Percentiles rank a stretch among this genome's conserved stretches.
Evolutionary conservation across 1,139 yeast species (phyloP).

Genomic region (Geotrichum reessii): DNA sequence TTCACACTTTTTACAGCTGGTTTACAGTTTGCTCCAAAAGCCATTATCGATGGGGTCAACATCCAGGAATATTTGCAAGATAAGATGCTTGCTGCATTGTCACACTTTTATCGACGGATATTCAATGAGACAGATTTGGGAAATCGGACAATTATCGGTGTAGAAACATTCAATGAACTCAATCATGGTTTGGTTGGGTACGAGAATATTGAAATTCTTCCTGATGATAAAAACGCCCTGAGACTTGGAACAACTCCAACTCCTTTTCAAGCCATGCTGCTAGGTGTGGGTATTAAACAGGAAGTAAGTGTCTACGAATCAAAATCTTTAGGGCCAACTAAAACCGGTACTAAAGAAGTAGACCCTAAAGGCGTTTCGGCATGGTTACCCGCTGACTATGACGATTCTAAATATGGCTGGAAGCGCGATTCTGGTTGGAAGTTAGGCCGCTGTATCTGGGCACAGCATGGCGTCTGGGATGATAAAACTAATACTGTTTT

Average conservation of each 20-base stretch:
- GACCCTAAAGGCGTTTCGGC: constrained; percentile 62
- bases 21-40: constrained; percentile 58
- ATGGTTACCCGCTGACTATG: constrained; percentile 49
- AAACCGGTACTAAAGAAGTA: constrained; percentile 30
- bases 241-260: constrained; percentile 33
- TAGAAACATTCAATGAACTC: constrained; percentile 87
- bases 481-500: constrained; percentile 32
- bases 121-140: constrained; percentile 46
- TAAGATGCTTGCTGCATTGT: constrained; percentile 53
- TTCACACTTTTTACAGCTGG: constrained; percentile 83
- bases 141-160: constrained; percentile 54
- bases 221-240: constrained; percentile 27
- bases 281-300: constrained; percentile 68
- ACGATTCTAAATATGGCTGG: constrained; percentile 67
- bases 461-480: constrained; percentile 73
- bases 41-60: constrained; percentile 61
- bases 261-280: constrained; percentile 33
- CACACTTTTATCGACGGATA: constrained; percentile 50
- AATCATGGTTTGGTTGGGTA: constrained; percentile 39
- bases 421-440: constrained; percentile 57
- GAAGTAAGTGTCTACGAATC: constrained; percentile 62
- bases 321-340: constrained; percentile 58
- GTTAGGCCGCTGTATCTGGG: constrained; percentile 74
- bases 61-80: constrained; percentile 72
- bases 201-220: constrained; percentile 27